Percentiles rank a stretch among this genome's conserved stretches.
Conservation (phyloP, 2,329 filamentous ascomycete genomes). For the Pseudogymnoascus sp. region DNA sequence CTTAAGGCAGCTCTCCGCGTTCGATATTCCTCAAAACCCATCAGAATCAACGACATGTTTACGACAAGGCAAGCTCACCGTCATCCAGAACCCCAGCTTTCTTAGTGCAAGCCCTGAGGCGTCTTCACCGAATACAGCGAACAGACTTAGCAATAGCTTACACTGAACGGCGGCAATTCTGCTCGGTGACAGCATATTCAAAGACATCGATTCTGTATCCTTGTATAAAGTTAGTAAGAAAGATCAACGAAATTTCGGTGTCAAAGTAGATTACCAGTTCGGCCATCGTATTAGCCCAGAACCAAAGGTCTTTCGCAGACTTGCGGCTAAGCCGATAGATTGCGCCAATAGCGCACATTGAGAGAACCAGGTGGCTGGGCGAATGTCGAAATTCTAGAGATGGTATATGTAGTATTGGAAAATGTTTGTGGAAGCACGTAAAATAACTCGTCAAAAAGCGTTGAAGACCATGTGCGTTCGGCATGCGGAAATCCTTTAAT, state of each 20-base stretch:
- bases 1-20: not conserved
- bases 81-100: not conserved
- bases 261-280: not conserved
- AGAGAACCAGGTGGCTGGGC: constrained; percentile 22
- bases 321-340: constrained; percentile 27
- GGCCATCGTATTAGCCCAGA: constrained; percentile 12
- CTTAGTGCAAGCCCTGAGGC: not conserved
- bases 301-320: constrained; percentile 20
- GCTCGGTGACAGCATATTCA: too few relatives aligned
- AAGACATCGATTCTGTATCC: not conserved
- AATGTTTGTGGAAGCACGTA: too few relatives aligned
- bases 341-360: constrained; percentile 31
- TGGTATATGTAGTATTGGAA: too few relatives aligned
- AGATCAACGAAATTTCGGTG: not conserved
- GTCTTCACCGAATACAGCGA: not conserved
- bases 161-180: not conserved
- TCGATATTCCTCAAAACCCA: too few relatives aligned
- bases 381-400: too few relatives aligned
- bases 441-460: too few relatives aligned
- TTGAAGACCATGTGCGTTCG: too few relatives aligned
- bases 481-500: too few relatives aligned
- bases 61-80: too few relatives aligned
- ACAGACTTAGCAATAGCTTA: not conserved
- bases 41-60: too few relatives aligned
- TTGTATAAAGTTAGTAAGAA: not conserved